These are phyloP conservation scores for Pseudozyma sp. DNA, from an alignment of 1,284 basidiomycete genomes.

Conservation along the genomic window DNA sequence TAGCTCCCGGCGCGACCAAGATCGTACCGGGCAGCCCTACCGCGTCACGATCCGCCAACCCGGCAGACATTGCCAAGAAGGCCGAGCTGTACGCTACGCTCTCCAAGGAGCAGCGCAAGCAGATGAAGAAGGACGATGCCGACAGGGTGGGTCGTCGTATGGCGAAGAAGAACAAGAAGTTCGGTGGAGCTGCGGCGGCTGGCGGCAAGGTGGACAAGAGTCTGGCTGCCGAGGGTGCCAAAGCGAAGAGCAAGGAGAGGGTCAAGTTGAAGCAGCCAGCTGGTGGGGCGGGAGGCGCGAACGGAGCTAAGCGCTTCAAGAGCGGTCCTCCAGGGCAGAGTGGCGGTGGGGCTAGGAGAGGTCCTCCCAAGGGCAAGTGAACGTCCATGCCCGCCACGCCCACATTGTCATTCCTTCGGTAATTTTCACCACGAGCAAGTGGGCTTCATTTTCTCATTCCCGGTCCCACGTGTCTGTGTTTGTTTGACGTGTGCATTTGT, in stretches of 20 bases:
- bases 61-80: slow-evolving; percentile 28
- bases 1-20: slow-evolving; percentile 4
- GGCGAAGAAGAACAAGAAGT: slow-evolving; percentile 64
- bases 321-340: slow-evolving; percentile 2
- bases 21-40: slow-evolving; percentile 24
- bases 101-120: slow-evolving; percentile 56
- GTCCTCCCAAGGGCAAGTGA: slow-evolving; percentile 22
- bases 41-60: slow-evolving; percentile 4
- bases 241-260: slow-evolving; percentile 41
- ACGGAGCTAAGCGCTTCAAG: slow-evolving; percentile 25
- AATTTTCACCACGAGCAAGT: not conserved
- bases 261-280: slow-evolving; percentile 39
- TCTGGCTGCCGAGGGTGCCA: slow-evolving; percentile 34
- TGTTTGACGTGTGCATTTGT: not conserved
- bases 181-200: slow-evolving; percentile 2
- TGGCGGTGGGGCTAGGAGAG: slow-evolving; percentile 1
- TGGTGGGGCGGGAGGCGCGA: slow-evolving; percentile 4
- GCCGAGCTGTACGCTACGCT: slow-evolving; percentile 52
- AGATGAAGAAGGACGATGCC: slow-evolving; percentile 59
- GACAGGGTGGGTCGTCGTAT: slow-evolving; percentile 56
- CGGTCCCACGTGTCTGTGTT: slow-evolving; percentile 1
- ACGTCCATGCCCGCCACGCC: no score
- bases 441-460: not conserved
- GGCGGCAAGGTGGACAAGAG: slow-evolving; percentile 14
- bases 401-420: not conserved